These are phyloP conservation scores for Phyllosticta citrichinensis DNA, from an alignment of 2,329 filamentous ascomycete genomes.

Conservation along the genomic window DNA sequence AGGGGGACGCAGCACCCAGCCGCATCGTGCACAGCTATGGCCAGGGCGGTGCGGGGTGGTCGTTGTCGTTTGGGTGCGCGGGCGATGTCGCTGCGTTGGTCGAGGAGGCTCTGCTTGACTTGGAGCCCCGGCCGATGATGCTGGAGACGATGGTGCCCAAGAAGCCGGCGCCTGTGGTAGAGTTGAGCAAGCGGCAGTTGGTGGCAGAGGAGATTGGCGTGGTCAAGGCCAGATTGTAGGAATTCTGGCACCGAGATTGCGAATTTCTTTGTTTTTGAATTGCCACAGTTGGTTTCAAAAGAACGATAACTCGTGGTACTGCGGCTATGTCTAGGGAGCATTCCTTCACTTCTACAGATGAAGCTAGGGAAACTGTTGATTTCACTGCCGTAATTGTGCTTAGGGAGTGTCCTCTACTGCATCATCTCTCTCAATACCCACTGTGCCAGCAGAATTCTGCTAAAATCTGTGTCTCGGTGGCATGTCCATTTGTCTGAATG, in stretches of 20 bases:
- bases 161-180: neutral
- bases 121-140: neutral
- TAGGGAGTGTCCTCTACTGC: too few species aligned
- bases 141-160: neutral
- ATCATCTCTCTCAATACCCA: too few species aligned
- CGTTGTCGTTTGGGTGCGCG: constrained; percentile 32
- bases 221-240: neutral
- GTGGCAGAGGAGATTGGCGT: neutral
- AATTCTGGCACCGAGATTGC: neutral
- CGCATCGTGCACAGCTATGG: constrained; percentile 37
- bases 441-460: too few species aligned
- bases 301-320: too few species aligned
- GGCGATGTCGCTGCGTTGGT: constrained; percentile 27
- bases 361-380: too few species aligned
- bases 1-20: constrained; percentile 13
- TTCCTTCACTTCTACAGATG: too few species aligned
- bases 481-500: too few species aligned
- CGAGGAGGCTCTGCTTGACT: constrained; percentile 22
- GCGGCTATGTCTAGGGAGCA: too few species aligned
- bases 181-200: neutral
- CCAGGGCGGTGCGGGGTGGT: constrained; percentile 38
- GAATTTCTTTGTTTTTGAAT: neutral
- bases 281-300: too few species aligned
- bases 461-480: too few species aligned
- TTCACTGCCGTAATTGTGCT: too few species aligned